phyloP scores from a whole-genome alignment of 1,139 yeast species.

The Geotrichum aggregatum region DNA sequence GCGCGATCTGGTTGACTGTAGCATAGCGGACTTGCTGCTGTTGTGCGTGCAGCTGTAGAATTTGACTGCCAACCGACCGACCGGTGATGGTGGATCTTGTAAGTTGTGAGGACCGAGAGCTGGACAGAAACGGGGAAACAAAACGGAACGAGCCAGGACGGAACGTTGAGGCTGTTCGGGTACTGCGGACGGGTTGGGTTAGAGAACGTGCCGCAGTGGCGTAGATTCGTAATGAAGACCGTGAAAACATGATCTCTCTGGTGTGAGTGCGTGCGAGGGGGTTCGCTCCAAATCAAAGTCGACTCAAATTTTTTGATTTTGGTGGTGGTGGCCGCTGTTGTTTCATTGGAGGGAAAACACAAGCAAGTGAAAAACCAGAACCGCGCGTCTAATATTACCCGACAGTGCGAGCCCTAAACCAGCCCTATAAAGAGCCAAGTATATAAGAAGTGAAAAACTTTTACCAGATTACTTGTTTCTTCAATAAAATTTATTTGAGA shows the following conservation, averaged over 20 bases:
- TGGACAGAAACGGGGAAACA: conserved; percentile 2
- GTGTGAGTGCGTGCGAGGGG: too few species aligned
- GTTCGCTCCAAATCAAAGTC: too few species aligned
- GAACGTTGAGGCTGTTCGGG: background rate
- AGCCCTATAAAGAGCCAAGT: background rate
- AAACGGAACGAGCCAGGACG: background rate
- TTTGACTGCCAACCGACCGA: conserved; percentile 2
- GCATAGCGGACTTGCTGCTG: conserved; percentile 26
- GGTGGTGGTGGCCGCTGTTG: conserved; percentile 2
- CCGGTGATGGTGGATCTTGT: background rate
- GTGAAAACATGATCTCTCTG: background rate
- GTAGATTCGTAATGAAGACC: background rate
- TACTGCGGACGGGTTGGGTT: background rate
- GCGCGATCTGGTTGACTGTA: conserved; percentile 33
- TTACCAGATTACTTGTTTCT: too few species aligned
- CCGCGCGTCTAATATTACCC: background rate
- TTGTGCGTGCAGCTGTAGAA: conserved; percentile 11
- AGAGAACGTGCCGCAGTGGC: background rate
- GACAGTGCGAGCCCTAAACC: conserved; percentile 5
- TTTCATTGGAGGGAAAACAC: conserved; percentile 1
- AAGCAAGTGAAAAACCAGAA: background rate
- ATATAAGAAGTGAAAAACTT: background rate
- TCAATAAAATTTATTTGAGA: background rate
- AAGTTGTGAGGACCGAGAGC: background rate
- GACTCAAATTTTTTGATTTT: background rate